A percentile compares a stretch with the other conserved stretches of the same genome.
Evolutionary conservation across 768 basidiomycete species (phyloP).

Genomic region (Kwoniella pini): DNA sequence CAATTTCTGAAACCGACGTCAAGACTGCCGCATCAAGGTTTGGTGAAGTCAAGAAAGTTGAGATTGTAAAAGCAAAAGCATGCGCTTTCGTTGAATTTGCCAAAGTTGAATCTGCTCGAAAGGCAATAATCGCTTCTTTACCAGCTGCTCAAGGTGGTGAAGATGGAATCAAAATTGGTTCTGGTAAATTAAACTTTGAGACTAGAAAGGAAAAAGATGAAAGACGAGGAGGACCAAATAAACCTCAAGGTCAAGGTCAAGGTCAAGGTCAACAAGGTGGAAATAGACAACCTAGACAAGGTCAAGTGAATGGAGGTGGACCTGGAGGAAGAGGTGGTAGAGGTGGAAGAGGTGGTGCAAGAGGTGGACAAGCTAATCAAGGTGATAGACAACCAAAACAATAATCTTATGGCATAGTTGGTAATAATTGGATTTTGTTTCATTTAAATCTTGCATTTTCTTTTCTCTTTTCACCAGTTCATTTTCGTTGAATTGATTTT

Average conservation of each 20-base stretch:
- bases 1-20: constrained; percentile 43
- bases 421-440: too few relatives aligned
- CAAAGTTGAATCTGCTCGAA: constrained; percentile 73
- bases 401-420: too few relatives aligned
- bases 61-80: constrained; percentile 26
- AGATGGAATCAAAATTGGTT: constrained; percentile 74
- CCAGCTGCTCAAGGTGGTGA: constrained; percentile 74
- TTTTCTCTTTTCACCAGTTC: too few relatives aligned
- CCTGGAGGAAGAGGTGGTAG: constrained; percentile 7
- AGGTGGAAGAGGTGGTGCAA: constrained; percentile 13
- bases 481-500: too few relatives aligned
- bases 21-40: constrained; percentile 43
- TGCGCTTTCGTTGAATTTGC: constrained; percentile 68
- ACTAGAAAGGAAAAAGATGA: constrained; percentile 89
- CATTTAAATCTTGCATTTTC: too few relatives aligned
- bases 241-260: constrained; percentile 7
- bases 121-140: constrained; percentile 76
- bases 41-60: constrained; percentile 35
- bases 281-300: constrained; percentile 14
- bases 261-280: constrained; percentile 23
- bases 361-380: constrained; percentile 6
- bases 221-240: constrained; percentile 52
- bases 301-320: background rate
- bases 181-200: constrained; percentile 75
- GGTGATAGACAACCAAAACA: constrained; percentile 4